Conservation (phyloP, 1,284 basidiomycete genomes). For the Boletellus sp. region DNA sequence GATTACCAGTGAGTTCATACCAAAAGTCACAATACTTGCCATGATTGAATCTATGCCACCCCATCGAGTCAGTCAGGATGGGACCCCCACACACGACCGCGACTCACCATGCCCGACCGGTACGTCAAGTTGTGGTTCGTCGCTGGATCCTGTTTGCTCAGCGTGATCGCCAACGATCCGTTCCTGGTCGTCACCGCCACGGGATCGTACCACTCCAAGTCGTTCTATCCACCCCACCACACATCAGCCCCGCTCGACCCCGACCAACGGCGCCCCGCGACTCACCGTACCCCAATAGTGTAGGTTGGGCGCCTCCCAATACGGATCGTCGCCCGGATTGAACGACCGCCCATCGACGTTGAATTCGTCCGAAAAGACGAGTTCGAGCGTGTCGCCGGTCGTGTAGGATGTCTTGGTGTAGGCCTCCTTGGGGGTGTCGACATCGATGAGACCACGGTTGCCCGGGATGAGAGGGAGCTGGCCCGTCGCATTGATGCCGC, state of each 20-base stretch:
- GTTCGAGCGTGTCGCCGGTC: constrained; percentile 45
- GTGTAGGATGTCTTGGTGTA: constrained; percentile 59
- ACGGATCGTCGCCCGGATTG: constrained; percentile 52
- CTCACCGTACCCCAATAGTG: constrained; percentile 63
- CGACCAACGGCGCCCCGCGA: neutral
- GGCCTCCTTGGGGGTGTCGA: constrained; percentile 64
- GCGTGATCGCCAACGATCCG: constrained; percentile 62
- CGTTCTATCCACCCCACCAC: constrained; percentile 24
- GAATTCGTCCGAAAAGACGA: constrained; percentile 73
- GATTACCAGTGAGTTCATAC: constrained; percentile 31
- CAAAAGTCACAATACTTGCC: constrained; percentile 41
- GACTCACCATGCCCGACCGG: constrained; percentile 37
- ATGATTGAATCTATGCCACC: constrained; percentile 30
- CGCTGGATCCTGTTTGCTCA: constrained; percentile 35
- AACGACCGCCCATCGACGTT: constrained; percentile 57
- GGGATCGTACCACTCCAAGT: constrained; percentile 63
- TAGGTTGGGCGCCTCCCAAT: constrained; percentile 68
- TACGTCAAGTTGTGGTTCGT: constrained; percentile 58
- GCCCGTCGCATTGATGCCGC: constrained; percentile 49
- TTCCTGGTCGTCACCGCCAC: constrained; percentile 58
- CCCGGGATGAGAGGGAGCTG: constrained; percentile 65
- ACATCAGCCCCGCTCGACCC: constrained; percentile 5
- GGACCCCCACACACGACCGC: neutral
- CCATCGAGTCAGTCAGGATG: neutral
- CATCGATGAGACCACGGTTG: constrained; percentile 72